Evolutionary conservation across 83 land plant species (phyloP), one percentile per base, ranked within the genome.

Genomic region (Thuja plicata): DNA sequence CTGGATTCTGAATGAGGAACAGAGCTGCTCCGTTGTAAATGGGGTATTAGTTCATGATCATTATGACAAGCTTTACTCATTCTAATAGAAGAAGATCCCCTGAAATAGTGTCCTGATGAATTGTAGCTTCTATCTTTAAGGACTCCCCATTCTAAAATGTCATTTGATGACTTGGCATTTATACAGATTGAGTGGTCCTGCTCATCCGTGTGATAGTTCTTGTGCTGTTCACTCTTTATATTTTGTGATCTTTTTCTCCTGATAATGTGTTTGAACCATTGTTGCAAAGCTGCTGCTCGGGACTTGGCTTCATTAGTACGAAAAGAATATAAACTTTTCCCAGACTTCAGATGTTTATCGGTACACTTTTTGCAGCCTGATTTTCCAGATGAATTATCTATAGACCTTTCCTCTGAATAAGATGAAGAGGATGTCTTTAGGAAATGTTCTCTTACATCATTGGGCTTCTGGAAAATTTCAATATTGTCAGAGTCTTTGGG

Each of bases 271-370:
- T 85, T 85, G 37, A 85, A 54, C 87, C 87, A 85, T 55, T 34
- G 48, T 8, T 85, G 87, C 66, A 85, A 85, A 85, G 87, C 70
- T 85, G 62, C 41, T 55, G 87, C 87, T 54, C 87, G 66, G 57
- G 70, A 85, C 62, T 34, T 85, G 70, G 87, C 87, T 85, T 85
- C 87, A 55, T 85, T 37, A 54, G 87, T 37, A 34, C 60, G 55
- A 17, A 37, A 62, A 32, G 70, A 55, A 35, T 27, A 54, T 27
- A 52, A 35, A 32, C 17, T 34, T 85, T 85, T 85, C 35, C 70
- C 21, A 62, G 86, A 32, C 21, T 85, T 85, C 34, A 50, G 27
- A 85, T 52, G 62, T 54, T 85, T 85, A 34, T 85, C 66, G 15
- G 16, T 52, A 35, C 27, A 54, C 11, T 54, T 85, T 85, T 52